These are phyloP conservation scores for Pyricularia sp. DNA, from an alignment of 2,329 filamentous ascomycete genomes.

Conservation along the genomic window DNA sequence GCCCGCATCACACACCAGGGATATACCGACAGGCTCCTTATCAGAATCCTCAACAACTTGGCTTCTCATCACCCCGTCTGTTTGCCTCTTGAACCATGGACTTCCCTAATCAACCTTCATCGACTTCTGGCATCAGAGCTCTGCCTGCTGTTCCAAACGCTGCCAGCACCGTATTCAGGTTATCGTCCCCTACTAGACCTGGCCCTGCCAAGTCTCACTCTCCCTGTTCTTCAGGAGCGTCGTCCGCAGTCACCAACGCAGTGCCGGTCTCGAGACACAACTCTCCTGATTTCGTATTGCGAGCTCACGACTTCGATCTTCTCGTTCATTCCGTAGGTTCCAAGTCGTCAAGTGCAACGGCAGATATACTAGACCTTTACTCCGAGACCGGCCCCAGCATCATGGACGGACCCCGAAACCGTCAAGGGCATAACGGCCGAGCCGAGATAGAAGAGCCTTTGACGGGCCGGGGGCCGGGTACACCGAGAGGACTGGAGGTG, in stretches of 20 bases:
- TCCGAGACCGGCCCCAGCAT: not conserved
- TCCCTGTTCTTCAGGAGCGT: not conserved
- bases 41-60: not conserved
- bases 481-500: not conserved
- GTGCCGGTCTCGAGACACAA: not conserved
- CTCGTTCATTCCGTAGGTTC: not conserved
- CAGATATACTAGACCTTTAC: not conserved
- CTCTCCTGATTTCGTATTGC: not conserved
- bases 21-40: not conserved
- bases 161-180: not conserved
- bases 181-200: not conserved
- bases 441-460: not conserved
- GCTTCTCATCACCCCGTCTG: not conserved
- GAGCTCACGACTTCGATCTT: not conserved
- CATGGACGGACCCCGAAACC: not conserved
- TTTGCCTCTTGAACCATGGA: not conserved
- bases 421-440: not conserved
- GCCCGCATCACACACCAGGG: not conserved
- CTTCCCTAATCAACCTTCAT: not conserved
- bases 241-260: not conserved
- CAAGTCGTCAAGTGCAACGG: not conserved
- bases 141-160: not conserved
- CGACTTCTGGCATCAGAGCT: not conserved
- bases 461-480: not conserved
- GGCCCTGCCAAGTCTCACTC: not conserved